phyloP scores from a whole-genome alignment of 441 rosid species.

The Croton laevigatus region DNA sequence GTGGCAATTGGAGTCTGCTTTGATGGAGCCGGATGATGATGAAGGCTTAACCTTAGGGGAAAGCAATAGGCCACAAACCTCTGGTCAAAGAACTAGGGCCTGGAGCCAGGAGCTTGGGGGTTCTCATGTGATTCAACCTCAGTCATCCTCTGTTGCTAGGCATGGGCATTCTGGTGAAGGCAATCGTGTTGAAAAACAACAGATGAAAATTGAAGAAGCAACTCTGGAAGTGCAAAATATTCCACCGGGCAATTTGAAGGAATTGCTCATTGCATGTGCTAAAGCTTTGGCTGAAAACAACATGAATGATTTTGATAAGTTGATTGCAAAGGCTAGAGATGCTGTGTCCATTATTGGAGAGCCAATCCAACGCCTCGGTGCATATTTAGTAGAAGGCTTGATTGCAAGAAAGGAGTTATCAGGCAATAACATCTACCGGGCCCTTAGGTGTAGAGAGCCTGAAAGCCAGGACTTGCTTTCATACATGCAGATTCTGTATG shows the following conservation, averaged over 20 bases:
- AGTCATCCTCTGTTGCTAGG: constrained; percentile 29
- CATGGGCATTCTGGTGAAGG: constrained; percentile 30
- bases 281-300: constrained; percentile 56
- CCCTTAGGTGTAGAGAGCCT: constrained; percentile 70
- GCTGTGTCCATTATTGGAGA: constrained; percentile 69
- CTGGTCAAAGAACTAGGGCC: constrained; percentile 29
- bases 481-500: constrained; percentile 65
- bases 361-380: constrained; percentile 83
- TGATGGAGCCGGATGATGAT: constrained; percentile 46
- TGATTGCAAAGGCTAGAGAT: constrained; percentile 50
- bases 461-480: constrained; percentile 75
- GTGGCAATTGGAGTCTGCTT: constrained; percentile 49
- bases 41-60: constrained; percentile 28
- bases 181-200: constrained; percentile 33
- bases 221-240: constrained; percentile 32
- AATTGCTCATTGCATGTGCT: constrained; percentile 70
- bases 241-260: constrained; percentile 57
- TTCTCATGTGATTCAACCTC: constrained; percentile 33
- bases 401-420: constrained; percentile 70
- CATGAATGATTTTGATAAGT: constrained; percentile 42
- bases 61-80: constrained; percentile 25
- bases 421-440: constrained; percentile 60
- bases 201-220: constrained; percentile 29
- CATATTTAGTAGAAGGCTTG: constrained; percentile 78
- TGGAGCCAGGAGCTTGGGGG: constrained; percentile 32